Evolutionary conservation across 768 basidiomycete genomes (phyloP).

Genomic region (Russula sp.): DNA sequence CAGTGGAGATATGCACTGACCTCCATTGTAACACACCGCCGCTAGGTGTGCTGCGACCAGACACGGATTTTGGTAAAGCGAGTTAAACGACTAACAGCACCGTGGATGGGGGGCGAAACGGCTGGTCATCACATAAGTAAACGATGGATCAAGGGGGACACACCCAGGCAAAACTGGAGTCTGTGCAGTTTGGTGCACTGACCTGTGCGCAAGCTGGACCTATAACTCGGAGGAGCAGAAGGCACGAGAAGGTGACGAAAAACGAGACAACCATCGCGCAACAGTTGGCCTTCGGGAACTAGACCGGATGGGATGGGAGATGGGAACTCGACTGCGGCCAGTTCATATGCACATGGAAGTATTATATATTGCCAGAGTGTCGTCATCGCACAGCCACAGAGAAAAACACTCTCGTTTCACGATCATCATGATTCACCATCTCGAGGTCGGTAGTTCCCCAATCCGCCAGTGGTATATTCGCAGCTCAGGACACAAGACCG

Average conservation of each 20-base stretch:
- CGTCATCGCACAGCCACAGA: neutral
- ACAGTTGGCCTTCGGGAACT: neutral
- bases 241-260: neutral
- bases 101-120: neutral
- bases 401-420: neutral
- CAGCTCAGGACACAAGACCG: neutral
- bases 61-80: constrained; percentile 16
- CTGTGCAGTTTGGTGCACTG: constrained; percentile 6
- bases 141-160: neutral
- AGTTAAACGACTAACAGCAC: constrained; percentile 10
- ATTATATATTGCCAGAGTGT: neutral
- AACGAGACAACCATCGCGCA: neutral
- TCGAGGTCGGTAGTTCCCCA: neutral
- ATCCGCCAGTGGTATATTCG: neutral
- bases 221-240: neutral
- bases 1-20: neutral
- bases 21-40: constrained; percentile 4
- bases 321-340: no score
- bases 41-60: constrained; percentile 1
- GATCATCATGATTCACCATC: neutral
- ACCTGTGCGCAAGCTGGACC: neutral
- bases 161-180: constrained; percentile 10
- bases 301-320: no score
- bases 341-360: neutral
- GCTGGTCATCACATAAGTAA: neutral